Percentiles rank a stretch among this genome's conserved stretches.
Conservation (phyloP, 208 protist species). For the Spongospora subterranea region DNA sequence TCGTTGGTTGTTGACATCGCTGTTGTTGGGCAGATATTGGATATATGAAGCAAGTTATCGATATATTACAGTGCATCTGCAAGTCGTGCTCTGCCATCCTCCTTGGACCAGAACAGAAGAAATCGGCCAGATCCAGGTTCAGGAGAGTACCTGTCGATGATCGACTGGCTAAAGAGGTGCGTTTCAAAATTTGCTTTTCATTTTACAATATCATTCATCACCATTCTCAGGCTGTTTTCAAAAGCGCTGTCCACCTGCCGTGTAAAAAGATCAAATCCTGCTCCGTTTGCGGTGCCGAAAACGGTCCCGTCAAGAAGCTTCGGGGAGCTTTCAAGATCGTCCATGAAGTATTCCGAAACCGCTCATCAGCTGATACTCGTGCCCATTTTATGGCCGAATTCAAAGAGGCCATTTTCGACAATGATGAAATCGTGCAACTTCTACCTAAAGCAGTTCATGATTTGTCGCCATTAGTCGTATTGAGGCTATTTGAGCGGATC, state of each 20-base stretch:
- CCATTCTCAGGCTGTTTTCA: neutral
- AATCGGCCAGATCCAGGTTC: neutral
- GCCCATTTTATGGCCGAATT: constrained; percentile 55
- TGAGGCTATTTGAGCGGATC: constrained; percentile 77
- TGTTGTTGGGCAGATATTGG: constrained; percentile 76
- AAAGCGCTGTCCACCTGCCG: constrained; percentile 53
- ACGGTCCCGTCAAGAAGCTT: constrained; percentile 85
- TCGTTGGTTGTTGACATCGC: neutral
- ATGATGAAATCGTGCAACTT: constrained; percentile 46
- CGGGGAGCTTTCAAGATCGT: constrained; percentile 77
- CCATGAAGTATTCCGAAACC: constrained; percentile 73
- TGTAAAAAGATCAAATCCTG: constrained; percentile 79
- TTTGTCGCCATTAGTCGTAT: constrained; percentile 45
- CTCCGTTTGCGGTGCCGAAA: constrained; percentile 87
- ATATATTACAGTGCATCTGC: constrained; percentile 95
- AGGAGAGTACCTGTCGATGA: constrained; percentile 11
- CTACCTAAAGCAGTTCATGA: constrained; percentile 55
- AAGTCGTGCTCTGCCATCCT: constrained; percentile 81
- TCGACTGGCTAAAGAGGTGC: constrained; percentile 64
- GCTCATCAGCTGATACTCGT: constrained; percentile 43
- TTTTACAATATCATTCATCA: constrained; percentile 50
- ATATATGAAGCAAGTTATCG: constrained; percentile 90
- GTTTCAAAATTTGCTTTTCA: constrained; percentile 70
- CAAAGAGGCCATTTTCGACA: constrained; percentile 13
- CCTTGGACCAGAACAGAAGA: constrained; percentile 58